phyloP scores from a whole-genome alignment of 2,329 filamentous ascomycete species.

The Ophiocordyceps camponoti-rufipedis region DNA sequence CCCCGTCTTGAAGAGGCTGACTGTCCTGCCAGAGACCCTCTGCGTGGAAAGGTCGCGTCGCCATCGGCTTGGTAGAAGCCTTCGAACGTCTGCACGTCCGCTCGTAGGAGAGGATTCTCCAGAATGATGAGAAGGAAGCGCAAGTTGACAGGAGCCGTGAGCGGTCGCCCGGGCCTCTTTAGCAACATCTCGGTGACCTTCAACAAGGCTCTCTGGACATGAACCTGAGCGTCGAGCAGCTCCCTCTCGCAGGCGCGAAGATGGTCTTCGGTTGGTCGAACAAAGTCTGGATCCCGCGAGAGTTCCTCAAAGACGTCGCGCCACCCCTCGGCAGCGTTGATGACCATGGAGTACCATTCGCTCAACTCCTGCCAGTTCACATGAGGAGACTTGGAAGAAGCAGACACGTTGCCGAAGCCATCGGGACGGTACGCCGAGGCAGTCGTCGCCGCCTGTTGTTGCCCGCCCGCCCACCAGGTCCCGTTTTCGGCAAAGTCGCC shows the following conservation, averaged over 20 bases:
- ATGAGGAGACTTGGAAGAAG: slow-evolving; percentile 31
- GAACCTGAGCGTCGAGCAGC: slow-evolving; percentile 41
- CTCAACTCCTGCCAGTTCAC: slow-evolving; percentile 58
- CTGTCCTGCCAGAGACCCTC: slow-evolving; percentile 5
- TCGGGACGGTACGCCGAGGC: not conserved
- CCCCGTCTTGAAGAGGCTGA: slow-evolving; percentile 15
- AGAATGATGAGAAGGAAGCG: slow-evolving; percentile 65
- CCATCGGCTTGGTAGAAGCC: slow-evolving; percentile 19
- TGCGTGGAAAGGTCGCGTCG: slow-evolving; percentile 1
- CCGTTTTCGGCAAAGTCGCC: slow-evolving; percentile 69
- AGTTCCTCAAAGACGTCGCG: slow-evolving; percentile 37
- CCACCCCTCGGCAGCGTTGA: slow-evolving; percentile 54
- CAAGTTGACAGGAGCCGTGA: slow-evolving; percentile 50
- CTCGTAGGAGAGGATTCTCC: slow-evolving; percentile 57
- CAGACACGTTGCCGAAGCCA: slow-evolving; percentile 3
- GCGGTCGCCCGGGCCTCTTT: slow-evolving; percentile 55
- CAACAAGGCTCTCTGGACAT: slow-evolving; percentile 50
- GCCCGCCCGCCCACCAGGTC: slow-evolving; percentile 59
- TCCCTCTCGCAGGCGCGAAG: slow-evolving; percentile 27
- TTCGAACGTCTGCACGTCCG: slow-evolving; percentile 18
- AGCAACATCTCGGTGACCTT: slow-evolving; percentile 65
- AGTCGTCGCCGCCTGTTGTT: slow-evolving; percentile 19
- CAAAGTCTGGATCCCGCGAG: slow-evolving; percentile 10
- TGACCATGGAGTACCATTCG: slow-evolving; percentile 56
- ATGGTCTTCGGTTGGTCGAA: slow-evolving; percentile 15